phyloP scores from a whole-genome alignment of 176 grass and related monocot genomes.

The Guadua angustifolia region DNA sequence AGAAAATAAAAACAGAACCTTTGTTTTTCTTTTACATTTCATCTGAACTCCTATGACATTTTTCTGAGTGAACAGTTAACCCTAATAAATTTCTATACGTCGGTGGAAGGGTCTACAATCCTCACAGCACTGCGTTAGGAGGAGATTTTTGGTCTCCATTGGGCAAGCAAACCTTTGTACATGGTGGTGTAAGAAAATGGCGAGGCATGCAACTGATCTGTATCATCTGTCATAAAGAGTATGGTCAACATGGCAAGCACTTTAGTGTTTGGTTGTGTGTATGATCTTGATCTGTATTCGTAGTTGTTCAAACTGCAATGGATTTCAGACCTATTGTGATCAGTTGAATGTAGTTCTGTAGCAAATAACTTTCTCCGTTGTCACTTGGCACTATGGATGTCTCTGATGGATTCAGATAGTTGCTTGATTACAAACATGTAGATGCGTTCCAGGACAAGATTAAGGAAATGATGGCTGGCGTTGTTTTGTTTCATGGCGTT shows the following conservation, averaged over 20 bases:
- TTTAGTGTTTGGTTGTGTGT: constrained; percentile 24
- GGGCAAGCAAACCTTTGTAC: constrained; percentile 32
- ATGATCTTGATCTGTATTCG: constrained; percentile 2
- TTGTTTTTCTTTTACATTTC: not conserved
- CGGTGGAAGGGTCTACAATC: constrained; percentile 76
- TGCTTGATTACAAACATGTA: too few species aligned
- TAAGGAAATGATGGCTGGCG: too few species aligned
- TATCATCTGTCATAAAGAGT: constrained; percentile 36
- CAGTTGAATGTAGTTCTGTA: constrained; percentile 32
- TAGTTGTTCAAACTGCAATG: constrained; percentile 25
- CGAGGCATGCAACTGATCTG: constrained; percentile 34
- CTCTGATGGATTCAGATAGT: not conserved
- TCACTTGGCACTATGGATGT: not conserved
- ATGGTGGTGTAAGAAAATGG: constrained; percentile 57
- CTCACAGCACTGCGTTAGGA: constrained; percentile 62
- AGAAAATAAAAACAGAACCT: too few species aligned
- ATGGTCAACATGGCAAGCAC: not conserved
- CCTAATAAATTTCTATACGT: not conserved
- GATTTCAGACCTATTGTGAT: constrained; percentile 18
- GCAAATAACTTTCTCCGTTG: not conserved
- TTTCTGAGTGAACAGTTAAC: not conserved
- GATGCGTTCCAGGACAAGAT: too few species aligned
- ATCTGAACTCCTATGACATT: not conserved
- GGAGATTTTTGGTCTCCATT: constrained; percentile 23
- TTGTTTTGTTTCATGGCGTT: too few species aligned